phyloP scores from a whole-genome alignment of 1,139 yeast species.

The Saccharomyces hybrid region DNA sequence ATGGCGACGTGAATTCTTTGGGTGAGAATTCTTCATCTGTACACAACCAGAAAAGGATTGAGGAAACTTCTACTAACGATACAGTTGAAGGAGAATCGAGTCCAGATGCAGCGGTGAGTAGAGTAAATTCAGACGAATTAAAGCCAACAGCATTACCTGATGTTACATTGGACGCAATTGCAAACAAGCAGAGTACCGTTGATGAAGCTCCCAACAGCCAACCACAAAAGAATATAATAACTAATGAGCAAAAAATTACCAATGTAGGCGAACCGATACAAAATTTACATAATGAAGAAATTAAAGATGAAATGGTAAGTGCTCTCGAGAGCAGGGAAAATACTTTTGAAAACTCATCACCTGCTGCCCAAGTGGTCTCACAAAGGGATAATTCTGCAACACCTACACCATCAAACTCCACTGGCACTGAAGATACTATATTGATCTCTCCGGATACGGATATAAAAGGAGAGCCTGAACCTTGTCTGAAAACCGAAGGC shows the following conservation, averaged over 20 bases:
- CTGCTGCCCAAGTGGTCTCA: not conserved
- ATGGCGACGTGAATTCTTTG: not conserved
- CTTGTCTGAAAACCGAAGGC: too few relatives aligned
- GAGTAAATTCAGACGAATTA: not conserved
- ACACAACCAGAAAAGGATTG: not conserved
- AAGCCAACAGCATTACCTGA: not conserved
- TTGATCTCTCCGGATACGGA: not conserved
- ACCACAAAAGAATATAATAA: not conserved
- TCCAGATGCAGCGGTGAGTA: not conserved
- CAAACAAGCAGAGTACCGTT: not conserved
- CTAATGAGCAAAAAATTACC: not conserved
- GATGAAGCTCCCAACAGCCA: not conserved
- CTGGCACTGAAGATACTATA: not conserved
- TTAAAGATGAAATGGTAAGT: not conserved
- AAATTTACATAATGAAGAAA: not conserved
- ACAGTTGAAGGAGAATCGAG: not conserved
- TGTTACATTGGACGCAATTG: not conserved
- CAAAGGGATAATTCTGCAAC: not conserved
- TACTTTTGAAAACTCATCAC: not conserved
- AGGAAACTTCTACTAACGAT: not conserved
- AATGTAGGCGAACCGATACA: not conserved
- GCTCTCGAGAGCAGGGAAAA: not conserved
- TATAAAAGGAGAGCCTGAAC: not conserved
- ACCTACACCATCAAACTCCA: too few relatives aligned
- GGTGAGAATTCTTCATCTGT: not conserved